Base-by-base conservation (phyloP, 148 eudicot genomes). In the Vaccinium vitisidaea region DNA sequence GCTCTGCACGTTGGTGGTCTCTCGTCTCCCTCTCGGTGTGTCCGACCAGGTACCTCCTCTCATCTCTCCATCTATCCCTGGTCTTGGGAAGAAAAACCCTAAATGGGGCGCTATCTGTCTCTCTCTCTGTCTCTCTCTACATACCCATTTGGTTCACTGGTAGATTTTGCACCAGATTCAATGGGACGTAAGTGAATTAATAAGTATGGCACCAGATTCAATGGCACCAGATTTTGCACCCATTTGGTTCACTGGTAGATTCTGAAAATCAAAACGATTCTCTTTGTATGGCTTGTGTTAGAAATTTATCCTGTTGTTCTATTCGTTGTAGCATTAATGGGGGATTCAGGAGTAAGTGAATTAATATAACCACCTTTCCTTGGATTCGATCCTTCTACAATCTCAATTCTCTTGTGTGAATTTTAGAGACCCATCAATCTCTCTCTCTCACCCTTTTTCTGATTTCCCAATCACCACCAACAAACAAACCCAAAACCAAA, bases 81-180 rank as follows among this genome's bases (percentile, higher is more conserved):
- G 32, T 32, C 32, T 32, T 32, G 32, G 1, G 32, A 32, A 32
- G 32, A 1, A 32, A 32, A 32, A 32, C 32, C 32, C 32, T 32
- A 32, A 32, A 32, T 32, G 1, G 32, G 32, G 32, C 32, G 30
- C 30, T 27, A 27, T 27, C 30, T 27, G 30, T 32, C 32, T 1
- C 32, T 32, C 32, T 1, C 32, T 32, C 32, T 32, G 1, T 32
- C 32, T 32, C 32, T 32, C 32, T 32, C 32, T 32, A 27, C 30
- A 46, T 97, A 97, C 83, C 99, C 99, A 49, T 97, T 97, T 87
- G 99, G 99, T 84, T 93, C 98, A 5, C 90, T 97, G 50, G 99
- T 97, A 84, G 99, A 97, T 88, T 97, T 97, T 90, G 97, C 98
- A 25, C 95, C 99, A 79, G 99, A 97, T 90, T 84, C 94, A 53